phyloP scores from a whole-genome alignment of 2,329 filamentous ascomycete species.

The Sporothrix globosa region DNA sequence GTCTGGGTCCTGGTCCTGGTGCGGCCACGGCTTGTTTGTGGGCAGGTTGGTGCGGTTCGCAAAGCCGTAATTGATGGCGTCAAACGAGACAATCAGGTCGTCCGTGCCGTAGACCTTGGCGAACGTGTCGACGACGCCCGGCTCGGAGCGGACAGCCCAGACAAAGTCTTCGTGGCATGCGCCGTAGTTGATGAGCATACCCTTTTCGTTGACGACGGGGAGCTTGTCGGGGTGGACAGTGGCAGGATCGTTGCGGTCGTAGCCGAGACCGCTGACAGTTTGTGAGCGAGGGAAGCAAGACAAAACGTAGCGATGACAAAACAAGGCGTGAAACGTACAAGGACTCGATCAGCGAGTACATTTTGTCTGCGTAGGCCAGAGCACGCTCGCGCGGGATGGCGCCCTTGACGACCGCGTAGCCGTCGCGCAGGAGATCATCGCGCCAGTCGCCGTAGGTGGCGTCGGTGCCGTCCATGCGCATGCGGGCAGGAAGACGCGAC shows the following conservation, averaged over 20 bases:
- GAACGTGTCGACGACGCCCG: conserved; percentile 51
- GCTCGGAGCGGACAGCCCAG: conserved; percentile 54
- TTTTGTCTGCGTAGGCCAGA: conserved; percentile 33
- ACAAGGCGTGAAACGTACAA: neutral
- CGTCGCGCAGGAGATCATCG: conserved; percentile 39
- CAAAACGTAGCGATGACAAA: neutral
- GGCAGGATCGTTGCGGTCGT: conserved; percentile 34
- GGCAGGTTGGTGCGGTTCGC: conserved; percentile 46
- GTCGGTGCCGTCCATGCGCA: conserved; percentile 17
- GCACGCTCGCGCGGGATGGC: conserved; percentile 33
- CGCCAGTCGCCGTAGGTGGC: conserved; percentile 35
- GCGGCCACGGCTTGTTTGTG: conserved; percentile 50
- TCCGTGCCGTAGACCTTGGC: conserved; percentile 51
- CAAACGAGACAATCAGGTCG: conserved; percentile 55
- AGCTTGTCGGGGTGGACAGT: conserved; percentile 34
- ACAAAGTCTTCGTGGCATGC: conserved; percentile 54
- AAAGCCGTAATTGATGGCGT: conserved; percentile 52
- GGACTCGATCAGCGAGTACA: conserved; percentile 28
- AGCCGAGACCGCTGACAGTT: conserved; percentile 23
- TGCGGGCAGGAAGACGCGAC: neutral
- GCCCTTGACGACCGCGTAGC: conserved; percentile 41
- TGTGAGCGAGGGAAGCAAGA: neutral
- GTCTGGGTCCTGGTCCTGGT: conserved; percentile 51
- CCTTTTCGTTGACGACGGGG: conserved; percentile 50
- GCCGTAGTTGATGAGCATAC: conserved; percentile 53